Evolutionary conservation across 257 asterid species (phyloP).

Genomic region (Gardenia jasminoides): DNA sequence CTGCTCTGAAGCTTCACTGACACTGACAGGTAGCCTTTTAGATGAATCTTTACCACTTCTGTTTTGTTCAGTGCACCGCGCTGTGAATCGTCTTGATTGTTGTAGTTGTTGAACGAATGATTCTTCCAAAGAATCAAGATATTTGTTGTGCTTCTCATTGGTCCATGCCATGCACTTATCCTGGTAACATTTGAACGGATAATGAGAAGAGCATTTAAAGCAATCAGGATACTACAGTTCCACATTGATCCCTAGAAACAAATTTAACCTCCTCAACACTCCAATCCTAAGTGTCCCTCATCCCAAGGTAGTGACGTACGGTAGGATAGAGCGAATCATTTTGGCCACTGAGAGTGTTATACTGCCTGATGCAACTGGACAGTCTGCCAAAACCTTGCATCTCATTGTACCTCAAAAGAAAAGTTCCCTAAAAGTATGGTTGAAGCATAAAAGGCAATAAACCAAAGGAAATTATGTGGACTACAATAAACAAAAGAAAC

Average conservation of each 20-base stretch:
- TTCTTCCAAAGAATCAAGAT: slow-evolving; percentile 62
- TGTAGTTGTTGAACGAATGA: slow-evolving; percentile 70
- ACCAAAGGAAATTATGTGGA: neutral
- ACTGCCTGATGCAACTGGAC: neutral
- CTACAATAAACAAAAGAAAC: neutral
- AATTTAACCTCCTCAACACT: neutral
- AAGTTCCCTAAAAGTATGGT: neutral
- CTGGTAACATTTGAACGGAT: slow-evolving; percentile 35
- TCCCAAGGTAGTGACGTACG: neutral
- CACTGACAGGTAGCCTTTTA: slow-evolving; percentile 22
- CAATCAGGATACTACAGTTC: neutral
- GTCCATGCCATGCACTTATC: slow-evolving; percentile 56
- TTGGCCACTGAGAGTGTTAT: neutral
- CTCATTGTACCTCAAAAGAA: neutral
- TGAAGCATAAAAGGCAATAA: neutral
- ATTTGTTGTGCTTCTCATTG: slow-evolving; percentile 64
- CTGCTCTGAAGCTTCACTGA: slow-evolving; percentile 41
- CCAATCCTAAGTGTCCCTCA: neutral
- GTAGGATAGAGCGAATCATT: neutral
- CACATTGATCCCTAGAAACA: neutral
- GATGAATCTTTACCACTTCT: slow-evolving; percentile 19
- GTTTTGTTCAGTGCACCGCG: slow-evolving; percentile 29
- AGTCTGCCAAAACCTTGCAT: slow-evolving; percentile 1
- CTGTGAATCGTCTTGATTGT: slow-evolving; percentile 37
- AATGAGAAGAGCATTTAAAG: slow-evolving; percentile 9